These are phyloP conservation scores for Phytophthora aleatoria DNA, from an alignment of 352 stramenopile genomes.

Conservation along the genomic window DNA sequence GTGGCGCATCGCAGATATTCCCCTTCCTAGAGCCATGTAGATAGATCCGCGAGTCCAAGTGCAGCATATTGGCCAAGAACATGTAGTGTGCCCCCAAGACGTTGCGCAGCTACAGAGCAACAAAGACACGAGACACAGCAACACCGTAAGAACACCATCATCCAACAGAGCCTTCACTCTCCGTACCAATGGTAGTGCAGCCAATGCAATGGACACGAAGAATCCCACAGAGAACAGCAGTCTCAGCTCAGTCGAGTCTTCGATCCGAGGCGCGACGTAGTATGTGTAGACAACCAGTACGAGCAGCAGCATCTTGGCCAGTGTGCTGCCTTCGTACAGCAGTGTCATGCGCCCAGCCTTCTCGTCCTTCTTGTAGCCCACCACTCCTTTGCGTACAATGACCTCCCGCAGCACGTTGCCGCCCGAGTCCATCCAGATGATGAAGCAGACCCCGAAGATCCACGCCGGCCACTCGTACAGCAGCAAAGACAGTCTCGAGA, in stretches of 20 bases:
- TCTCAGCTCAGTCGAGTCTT: constrained; percentile 52
- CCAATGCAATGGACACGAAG: constrained; percentile 65
- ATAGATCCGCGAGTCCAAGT: constrained; percentile 52
- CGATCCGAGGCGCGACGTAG: constrained; percentile 60
- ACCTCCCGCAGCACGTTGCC: constrained; percentile 69
- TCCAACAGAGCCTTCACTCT: neutral
- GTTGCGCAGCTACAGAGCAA: constrained; percentile 55
- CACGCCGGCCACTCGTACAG: constrained; percentile 70
- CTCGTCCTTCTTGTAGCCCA: constrained; percentile 69
- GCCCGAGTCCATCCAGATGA: constrained; percentile 76
- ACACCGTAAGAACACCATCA: constrained; percentile 1
- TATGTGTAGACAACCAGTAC: constrained; percentile 80
- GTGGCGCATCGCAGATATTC: constrained; percentile 55
- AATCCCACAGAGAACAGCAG: constrained; percentile 73
- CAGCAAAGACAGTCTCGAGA: constrained; percentile 64
- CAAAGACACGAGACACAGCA: neutral
- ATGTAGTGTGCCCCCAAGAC: constrained; percentile 77
- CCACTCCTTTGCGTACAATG: constrained; percentile 66
- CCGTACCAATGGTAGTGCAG: constrained; percentile 59
- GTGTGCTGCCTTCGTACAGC: constrained; percentile 66
- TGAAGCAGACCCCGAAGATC: constrained; percentile 71
- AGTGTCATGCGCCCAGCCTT: constrained; percentile 62
- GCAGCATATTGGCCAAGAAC: constrained; percentile 79
- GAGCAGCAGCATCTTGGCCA: constrained; percentile 73
- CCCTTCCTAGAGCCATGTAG: constrained; percentile 51